Conservation (phyloP, 2,329 filamentous ascomycete genomes). For the Arthroderma sp. region DNA sequence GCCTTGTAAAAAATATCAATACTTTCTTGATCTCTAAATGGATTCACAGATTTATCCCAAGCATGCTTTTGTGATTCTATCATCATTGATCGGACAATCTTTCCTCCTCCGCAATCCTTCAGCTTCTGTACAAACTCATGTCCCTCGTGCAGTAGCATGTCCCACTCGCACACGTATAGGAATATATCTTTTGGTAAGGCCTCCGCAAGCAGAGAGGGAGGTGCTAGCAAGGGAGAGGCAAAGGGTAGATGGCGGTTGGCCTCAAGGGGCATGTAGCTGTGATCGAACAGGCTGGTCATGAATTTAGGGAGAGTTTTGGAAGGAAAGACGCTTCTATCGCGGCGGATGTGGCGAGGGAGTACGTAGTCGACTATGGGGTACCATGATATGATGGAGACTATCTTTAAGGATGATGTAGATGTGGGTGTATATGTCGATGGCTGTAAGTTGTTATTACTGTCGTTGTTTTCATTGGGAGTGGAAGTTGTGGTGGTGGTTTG, state of each 20-base stretch:
- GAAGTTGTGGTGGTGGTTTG: constrained; percentile 20
- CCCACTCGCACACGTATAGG: constrained; percentile 53
- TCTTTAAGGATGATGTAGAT: constrained; percentile 29
- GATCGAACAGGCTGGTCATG: constrained; percentile 40
- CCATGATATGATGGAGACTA: constrained; percentile 48
- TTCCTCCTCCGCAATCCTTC: constrained; percentile 27
- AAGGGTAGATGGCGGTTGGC: constrained; percentile 44
- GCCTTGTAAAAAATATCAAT: constrained; percentile 34
- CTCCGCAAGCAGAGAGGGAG: constrained; percentile 40
- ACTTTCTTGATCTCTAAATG: constrained; percentile 34
- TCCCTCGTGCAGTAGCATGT: constrained; percentile 54
- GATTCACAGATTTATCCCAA: constrained; percentile 40
- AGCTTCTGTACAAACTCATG: constrained; percentile 34
- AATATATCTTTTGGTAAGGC: constrained; percentile 49
- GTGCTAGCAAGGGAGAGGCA: constrained; percentile 47
- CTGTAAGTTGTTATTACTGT: constrained; percentile 7
- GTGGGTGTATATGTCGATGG: neutral
- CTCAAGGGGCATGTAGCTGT: constrained; percentile 37
- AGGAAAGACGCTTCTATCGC: constrained; percentile 43
- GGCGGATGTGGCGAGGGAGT: constrained; percentile 46
- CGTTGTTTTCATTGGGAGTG: constrained; percentile 18
- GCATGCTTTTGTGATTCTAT: constrained; percentile 37
- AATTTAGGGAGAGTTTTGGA: constrained; percentile 38
- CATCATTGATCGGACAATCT: constrained; percentile 35
- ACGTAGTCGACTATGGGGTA: constrained; percentile 54